Percentiles rank a stretch among this genome's conserved stretches.
These are phyloP conservation scores for Hericium coralloides DNA, from an alignment of 768 basidiomycete genomes.

Conservation along the genomic window DNA sequence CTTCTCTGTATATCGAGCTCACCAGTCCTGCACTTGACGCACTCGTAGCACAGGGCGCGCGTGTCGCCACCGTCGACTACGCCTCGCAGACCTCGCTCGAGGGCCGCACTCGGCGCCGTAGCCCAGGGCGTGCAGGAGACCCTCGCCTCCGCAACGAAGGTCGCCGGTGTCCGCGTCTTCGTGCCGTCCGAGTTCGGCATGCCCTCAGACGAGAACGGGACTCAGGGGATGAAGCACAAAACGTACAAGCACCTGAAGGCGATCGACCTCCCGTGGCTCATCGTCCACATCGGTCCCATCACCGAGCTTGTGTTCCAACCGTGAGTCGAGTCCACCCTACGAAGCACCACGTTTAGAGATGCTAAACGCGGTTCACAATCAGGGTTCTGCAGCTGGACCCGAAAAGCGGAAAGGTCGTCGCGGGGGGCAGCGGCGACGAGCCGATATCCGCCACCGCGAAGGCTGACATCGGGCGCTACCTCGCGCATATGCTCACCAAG, in stretches of 20 bases:
- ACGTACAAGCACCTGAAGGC: not conserved
- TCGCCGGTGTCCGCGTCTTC: constrained; percentile 2
- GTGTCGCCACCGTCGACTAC: not conserved
- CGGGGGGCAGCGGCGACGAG: constrained; percentile 2
- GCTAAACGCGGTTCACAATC: not conserved
- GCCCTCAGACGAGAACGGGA: constrained; percentile 1
- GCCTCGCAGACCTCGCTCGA: not conserved
- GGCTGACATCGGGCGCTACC: constrained; percentile 4
- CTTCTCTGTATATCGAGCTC: not conserved
- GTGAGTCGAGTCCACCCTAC: too few relatives aligned
- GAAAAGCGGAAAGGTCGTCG: not conserved
- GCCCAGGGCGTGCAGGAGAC: not conserved
- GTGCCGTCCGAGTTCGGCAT: constrained; percentile 17
- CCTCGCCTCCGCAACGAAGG: constrained; percentile 1
- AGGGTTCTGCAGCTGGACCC: not conserved
- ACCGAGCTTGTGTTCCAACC: not conserved
- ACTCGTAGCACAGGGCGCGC: not conserved
- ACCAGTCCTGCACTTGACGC: not conserved
- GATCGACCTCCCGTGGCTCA: constrained; percentile 3
- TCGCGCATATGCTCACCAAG: constrained; percentile 5
- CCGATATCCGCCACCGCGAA: constrained; percentile 4
- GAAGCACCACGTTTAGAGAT: too few relatives aligned
- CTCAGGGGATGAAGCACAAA: not conserved
- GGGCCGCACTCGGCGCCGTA: not conserved
- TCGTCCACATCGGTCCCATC: constrained; percentile 5